phyloP scores from a whole-genome alignment of 345 rosid species.

The Alliaria petiolata region DNA sequence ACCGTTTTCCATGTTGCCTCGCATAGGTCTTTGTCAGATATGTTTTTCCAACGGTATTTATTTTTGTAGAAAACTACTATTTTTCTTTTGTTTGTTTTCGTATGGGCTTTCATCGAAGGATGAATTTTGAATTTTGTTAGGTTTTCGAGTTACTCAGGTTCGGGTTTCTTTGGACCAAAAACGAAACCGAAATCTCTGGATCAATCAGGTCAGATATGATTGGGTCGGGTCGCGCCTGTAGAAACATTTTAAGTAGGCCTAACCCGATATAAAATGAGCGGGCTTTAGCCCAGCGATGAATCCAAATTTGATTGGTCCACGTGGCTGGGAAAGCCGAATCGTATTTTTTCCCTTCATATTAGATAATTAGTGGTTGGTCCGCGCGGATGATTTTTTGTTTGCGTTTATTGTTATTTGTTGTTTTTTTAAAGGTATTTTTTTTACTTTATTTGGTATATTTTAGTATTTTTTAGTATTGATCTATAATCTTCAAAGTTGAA shows the following conservation, averaged over 20 bases:
- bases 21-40: conserved; percentile 15
- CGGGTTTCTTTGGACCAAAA: background rate
- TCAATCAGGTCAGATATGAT: background rate
- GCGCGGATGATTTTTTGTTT: too few species aligned
- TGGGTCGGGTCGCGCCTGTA: background rate
- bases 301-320: background rate
- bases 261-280: background rate
- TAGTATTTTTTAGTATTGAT: too few species aligned
- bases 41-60: conserved; percentile 24
- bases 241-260: background rate
- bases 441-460: too few species aligned
- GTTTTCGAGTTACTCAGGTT: background rate
- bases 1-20: conserved; percentile 10
- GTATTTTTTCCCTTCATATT: too few species aligned
- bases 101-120: background rate
- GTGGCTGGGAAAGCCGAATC: background rate
- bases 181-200: background rate
- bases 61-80: background rate
- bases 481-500: too few species aligned
- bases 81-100: background rate
- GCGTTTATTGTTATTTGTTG: too few species aligned
- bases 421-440: too few species aligned
- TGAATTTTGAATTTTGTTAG: background rate
- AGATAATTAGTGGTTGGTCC: too few species aligned
- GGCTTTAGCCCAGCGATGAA: background rate